Conservation (phyloP, 2,329 filamentous ascomycete genomes). For the Cercospora brassicicola region DNA sequence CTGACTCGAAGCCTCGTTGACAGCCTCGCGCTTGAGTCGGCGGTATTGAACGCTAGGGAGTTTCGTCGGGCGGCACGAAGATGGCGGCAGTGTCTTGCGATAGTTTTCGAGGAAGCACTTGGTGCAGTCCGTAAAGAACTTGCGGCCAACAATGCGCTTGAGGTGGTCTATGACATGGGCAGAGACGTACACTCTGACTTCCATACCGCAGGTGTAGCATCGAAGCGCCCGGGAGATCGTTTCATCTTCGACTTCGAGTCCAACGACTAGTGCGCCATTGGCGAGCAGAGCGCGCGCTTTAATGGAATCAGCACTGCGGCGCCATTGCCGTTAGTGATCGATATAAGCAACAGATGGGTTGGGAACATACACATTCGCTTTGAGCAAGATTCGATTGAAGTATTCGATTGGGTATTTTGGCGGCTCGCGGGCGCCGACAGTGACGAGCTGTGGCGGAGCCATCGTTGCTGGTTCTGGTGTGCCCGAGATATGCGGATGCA, state of each 20-base stretch:
- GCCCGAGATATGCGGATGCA: neutral
- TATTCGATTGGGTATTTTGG: neutral
- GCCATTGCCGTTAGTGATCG: neutral
- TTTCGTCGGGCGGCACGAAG: neutral
- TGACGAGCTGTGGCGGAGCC: neutral
- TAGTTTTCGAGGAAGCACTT: neutral
- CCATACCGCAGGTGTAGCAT: neutral
- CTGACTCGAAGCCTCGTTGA: neutral
- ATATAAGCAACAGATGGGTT: neutral
- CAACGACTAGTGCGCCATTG: neutral
- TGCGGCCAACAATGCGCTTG: neutral
- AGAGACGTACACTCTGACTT: neutral
- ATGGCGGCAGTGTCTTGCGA: neutral
- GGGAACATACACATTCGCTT: neutral
- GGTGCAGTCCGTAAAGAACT: neutral
- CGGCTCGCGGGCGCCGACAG: neutral
- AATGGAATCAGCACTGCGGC: neutral
- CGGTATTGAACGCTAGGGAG: neutral
- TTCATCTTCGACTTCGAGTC: neutral
- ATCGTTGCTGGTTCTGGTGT: neutral
- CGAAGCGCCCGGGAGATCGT: neutral
- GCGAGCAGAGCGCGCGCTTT: neutral
- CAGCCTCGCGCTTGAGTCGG: neutral
- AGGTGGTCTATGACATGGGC: neutral
- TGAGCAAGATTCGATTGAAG: neutral